Percentiles rank a stretch among this genome's conserved stretches.
Conservation (phyloP, 495 filamentous ascomycete species). For the Aspergillus baeticus region DNA sequence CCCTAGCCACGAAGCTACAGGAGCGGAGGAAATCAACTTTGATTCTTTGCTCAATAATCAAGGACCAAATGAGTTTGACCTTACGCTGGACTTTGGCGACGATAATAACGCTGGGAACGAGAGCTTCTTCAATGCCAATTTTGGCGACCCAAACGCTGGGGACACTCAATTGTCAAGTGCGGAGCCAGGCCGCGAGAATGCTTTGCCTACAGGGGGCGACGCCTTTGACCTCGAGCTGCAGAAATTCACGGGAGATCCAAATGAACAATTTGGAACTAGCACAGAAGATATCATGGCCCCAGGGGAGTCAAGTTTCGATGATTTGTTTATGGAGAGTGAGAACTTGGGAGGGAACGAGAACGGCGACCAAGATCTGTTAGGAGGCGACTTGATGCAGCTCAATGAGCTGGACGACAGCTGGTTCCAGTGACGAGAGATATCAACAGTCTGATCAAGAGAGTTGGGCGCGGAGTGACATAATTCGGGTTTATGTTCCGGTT, state of each 20-base stretch:
- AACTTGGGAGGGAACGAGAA: conserved; percentile 32
- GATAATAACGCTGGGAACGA: conserved; percentile 44
- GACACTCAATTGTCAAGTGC: conserved; percentile 22
- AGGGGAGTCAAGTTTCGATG: conserved; percentile 51
- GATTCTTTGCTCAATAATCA: conserved; percentile 38
- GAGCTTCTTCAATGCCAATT: conserved; percentile 39
- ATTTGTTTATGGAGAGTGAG: conserved; percentile 48
- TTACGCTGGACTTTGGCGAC: conserved; percentile 47
- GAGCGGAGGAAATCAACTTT: conserved; percentile 37
- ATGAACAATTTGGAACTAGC: conserved; percentile 14
- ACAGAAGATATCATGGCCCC: conserved; percentile 43
- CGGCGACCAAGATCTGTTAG: conserved; percentile 38
- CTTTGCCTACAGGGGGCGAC: conserved; percentile 37
- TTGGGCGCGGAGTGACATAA: too few species aligned
- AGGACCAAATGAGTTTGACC: conserved; percentile 40
- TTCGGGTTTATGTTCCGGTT: too few species aligned
- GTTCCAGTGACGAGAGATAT: conserved; percentile 30
- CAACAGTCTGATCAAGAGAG: neutral
- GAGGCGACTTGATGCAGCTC: conserved; percentile 44
- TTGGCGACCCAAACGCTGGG: conserved; percentile 22
- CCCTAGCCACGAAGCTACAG: conserved; percentile 22
- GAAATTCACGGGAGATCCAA: conserved; percentile 17
- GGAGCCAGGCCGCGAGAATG: conserved; percentile 25
- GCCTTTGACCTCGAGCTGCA: conserved; percentile 44
- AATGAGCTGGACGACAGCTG: conserved; percentile 47